Evolutionary conservation across 495 filamentous ascomycete species (phyloP), one percentile per base, ranked within the genome.

Genomic region (Lophiostoma macrostomum): DNA sequence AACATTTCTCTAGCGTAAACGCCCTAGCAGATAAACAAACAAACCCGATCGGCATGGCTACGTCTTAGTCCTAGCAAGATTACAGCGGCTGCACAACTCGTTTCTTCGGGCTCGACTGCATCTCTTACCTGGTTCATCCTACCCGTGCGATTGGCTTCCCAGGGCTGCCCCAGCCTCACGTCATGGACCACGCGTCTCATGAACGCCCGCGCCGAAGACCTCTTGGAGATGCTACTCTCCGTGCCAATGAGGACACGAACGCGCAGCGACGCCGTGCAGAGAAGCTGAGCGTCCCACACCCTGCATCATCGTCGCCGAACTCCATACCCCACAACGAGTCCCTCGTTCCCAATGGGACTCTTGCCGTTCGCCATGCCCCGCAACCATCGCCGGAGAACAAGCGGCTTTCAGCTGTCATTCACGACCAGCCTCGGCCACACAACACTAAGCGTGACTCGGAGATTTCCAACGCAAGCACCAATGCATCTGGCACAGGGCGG

Each of bases 391-490:
- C 71, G 36, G 78, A 77, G 49, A 76, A 79, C 49, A 76, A 79
- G 37, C 73, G 77, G 3, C 53, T 81, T 0, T 80, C 81, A 5
- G 74, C 75, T 5, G 67, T 78, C 24, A 70, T 70, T 0, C 75
- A 74, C n/a, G 79, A 84, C 7, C 67, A 75, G 8, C 69, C 71
- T 31, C 64, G 50, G 1, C 64, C 12, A 1, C 44, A 38, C 22
- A 74, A 80, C 18, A 74, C 77, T 5, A 85, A 87, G 20, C 79
- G 88, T 28, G 78, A 83, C 55, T 93, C 90, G 0, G 80, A 85
- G 37, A 73, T 87, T 13, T 91, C 88, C 0, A 83, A 81, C 3
- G 71, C 76, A 0, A 90, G 86, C 0, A 83, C 81, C 14, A 78
- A 73, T 42, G 65, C 77, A 3, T 84, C 83, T 11, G 64, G 75